A percentile compares a stretch with the other conserved stretches of the same genome.
Conservation (phyloP, 345 rosid genomes). For the Noccaea caerulescens region DNA sequence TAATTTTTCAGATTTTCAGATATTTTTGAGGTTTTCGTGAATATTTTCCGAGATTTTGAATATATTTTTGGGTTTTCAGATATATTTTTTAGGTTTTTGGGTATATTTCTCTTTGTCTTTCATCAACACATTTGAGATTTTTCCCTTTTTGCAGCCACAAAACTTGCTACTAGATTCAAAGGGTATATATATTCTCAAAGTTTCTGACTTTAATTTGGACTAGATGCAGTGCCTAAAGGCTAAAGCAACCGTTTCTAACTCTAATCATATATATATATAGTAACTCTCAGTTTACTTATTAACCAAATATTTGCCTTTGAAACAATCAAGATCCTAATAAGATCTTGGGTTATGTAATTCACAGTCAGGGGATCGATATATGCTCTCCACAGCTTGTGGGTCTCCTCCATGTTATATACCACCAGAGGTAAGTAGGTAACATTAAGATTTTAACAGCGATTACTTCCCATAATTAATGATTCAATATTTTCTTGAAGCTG, state of each 20-base stretch:
- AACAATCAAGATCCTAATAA: constrained; percentile 25
- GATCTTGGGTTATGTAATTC: too few species aligned
- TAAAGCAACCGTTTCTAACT: constrained; percentile 50
- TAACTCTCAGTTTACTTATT: too few species aligned
- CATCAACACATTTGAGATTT: not conserved
- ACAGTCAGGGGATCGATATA: too few species aligned
- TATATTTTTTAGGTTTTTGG: too few species aligned
- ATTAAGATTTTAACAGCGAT: too few species aligned
- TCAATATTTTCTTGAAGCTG: constrained; percentile 16
- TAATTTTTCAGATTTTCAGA: too few species aligned
- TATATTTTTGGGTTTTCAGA: too few species aligned
- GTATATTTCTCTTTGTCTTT: constrained; percentile 1
- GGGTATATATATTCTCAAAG: constrained; percentile 66
- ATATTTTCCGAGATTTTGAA: too few species aligned
- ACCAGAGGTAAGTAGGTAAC: constrained; percentile 66
- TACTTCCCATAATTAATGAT: too few species aligned
- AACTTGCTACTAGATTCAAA: constrained; percentile 72
- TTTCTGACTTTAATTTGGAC: constrained; percentile 72
- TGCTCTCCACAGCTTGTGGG: constrained; percentile 86
- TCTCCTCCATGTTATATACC: constrained; percentile 84
- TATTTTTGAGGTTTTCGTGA: too few species aligned
- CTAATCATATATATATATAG: constrained; percentile 11
- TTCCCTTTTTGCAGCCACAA: constrained; percentile 64
- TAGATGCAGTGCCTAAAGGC: constrained; percentile 57
- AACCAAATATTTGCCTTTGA: not conserved